Base-by-base conservation (phyloP, 176 grass and related monocot species). In the Saccharum spontaneum region DNA sequence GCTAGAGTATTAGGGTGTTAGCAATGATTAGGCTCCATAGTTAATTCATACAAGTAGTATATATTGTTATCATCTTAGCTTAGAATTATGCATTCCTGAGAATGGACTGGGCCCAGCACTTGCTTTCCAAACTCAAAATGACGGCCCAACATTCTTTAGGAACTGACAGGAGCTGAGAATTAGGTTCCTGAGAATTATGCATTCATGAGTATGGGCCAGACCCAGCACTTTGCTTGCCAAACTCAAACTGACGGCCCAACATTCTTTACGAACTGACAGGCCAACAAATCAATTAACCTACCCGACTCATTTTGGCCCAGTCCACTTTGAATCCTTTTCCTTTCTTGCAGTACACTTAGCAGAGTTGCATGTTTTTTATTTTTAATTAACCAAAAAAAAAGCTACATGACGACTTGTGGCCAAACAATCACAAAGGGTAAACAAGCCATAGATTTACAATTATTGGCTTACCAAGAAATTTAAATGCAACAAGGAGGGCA, bases 221-320 rank as follows among this genome's bases (percentile, higher is more conserved):
- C 41, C 41, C 41, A 73, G 12, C 43, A 73, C 7, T 8, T 16
- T 3, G 11, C 10, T 38, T 18, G 0, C 6, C n/a, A n/a, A 26
- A 43, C 43, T 49, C 23, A 49, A 73, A 49, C 14, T 17, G 13
- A 28, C 3, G 7, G 71, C 41, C 70, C 40, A 46, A 63, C 24
- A 26, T 63, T 28, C 9, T 28, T 63, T n/a, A 1, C 22, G 20
- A 5, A 26, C n/a, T 62, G 10, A 52, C 5, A 2, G 40, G 2
- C 22, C n/a, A 24, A 22, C 38, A 0, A 8, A n/a, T 1, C 9
- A 22, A 37, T 34, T 7, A 15, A 2, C 0, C 23, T 0, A 0
- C 18, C n/a, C n/a, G n/a, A n/a, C 36, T 11, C 67, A 13, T 2
- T 40, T 26, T 26, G 40, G 69, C 12, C 39, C 22, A 71, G 11